Evolutionary conservation across 306 rosid genomes (phyloP), one percentile per base, ranked within the genome.

Genomic region (Vigna mungo): DNA sequence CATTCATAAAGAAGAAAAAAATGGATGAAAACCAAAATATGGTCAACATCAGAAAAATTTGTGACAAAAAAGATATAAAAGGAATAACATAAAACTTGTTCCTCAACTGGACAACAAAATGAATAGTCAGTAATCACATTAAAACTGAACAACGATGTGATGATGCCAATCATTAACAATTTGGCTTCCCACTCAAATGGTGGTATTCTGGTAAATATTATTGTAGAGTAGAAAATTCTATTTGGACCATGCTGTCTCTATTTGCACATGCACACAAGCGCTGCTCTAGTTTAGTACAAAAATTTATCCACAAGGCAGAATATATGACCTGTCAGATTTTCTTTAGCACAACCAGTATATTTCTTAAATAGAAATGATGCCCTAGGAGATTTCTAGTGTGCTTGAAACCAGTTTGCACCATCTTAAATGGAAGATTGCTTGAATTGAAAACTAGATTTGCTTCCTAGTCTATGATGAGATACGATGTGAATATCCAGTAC

Each of bases 281-380:
- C 15, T 8, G 47, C 10, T 63, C 48, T 63, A 36, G 48, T 36
- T n/a, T 44, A 63, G 58, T 34, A 34, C 8, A 69, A 48, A 32
- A 20, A 34, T 76, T 70, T 76, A 76, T 36, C 62, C 27, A 34
- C 25, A n/a, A 63, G 68, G 47, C 21, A 43, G 55, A 70, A 43
- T 25, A 39, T 44, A 18, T 43, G 17, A 44, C 47, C 39, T 25
- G 78, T 12, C 68, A 76, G 30, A 41, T 61, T 82, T 58, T 44
- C 47, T 37, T 49, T 68, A 68, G 77, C 61, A 27, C 51, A 75
- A 23, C 72, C 2, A 52, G 15, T 48, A 54, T 7, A 81, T 12
- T 61, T 41, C 69, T 52, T 41, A 30, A 6, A 11, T 21, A 9
- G 46, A 7, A 56, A 34, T 21, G 17, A 74, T 34, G 23, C 16